Percentiles rank a stretch among this genome's conserved stretches.
Conservation (phyloP, 495 filamentous ascomycete species). For the Talaromyces wortmannii region DNA sequence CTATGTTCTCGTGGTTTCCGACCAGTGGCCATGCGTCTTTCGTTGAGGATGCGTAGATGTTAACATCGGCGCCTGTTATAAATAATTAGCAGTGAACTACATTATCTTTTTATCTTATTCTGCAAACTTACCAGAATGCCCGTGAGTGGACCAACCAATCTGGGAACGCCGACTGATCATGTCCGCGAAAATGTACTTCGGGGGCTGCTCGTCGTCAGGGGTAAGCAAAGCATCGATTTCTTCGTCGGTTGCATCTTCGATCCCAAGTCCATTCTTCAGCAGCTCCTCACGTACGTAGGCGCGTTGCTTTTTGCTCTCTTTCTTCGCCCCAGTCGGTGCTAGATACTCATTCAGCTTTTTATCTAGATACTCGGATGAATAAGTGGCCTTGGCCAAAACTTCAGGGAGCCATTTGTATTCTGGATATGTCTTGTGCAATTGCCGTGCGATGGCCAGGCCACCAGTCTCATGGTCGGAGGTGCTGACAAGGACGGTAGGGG, state of each 20-base stretch:
- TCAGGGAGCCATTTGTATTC: constrained; percentile 83
- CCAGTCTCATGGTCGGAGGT: constrained; percentile 97
- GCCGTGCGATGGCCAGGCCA: constrained; percentile 72
- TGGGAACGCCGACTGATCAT: constrained; percentile 84
- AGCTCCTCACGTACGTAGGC: constrained; percentile 54
- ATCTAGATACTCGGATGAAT: constrained; percentile 66
- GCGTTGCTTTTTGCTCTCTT: constrained; percentile 16
- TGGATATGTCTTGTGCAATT: constrained; percentile 59
- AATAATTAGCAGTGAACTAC: constrained; percentile 1
- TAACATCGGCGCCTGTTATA: constrained; percentile 66
- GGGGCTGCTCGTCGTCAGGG: constrained; percentile 28
- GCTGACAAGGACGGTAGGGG: constrained; percentile 71
- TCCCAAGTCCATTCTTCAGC: constrained; percentile 62
- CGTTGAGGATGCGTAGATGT: constrained; percentile 68
- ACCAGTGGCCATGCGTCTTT: constrained; percentile 43
- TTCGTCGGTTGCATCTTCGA: constrained; percentile 61
- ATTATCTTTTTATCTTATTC: not conserved
- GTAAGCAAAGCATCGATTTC: constrained; percentile 65
- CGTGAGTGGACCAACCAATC: constrained; percentile 88
- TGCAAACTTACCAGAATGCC: constrained; percentile 56
- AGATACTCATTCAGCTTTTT: constrained; percentile 51
- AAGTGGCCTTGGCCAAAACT: constrained; percentile 72
- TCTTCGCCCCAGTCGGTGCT: constrained; percentile 14
- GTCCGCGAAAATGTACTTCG: constrained; percentile 63
- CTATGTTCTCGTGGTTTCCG: constrained; percentile 94